Conservation (phyloP, 1,139 yeast species). For the Saccharomyces uvarum region DNA sequence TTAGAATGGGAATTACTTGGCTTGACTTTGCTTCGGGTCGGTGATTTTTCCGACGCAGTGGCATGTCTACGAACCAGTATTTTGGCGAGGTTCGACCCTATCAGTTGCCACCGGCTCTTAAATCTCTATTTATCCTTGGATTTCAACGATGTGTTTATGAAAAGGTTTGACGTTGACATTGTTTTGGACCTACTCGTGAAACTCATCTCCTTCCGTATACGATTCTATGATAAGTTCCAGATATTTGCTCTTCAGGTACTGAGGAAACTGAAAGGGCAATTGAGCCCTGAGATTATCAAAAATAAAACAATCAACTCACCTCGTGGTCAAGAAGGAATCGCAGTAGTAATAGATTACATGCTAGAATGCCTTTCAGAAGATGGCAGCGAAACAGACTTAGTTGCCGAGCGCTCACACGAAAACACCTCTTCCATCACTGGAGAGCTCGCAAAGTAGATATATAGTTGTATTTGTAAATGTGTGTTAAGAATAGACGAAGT, state of each 20-base stretch:
- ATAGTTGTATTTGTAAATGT: not conserved
- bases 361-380: constrained; percentile 12
- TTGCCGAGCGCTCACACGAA: not conserved
- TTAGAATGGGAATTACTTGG: constrained; percentile 92
- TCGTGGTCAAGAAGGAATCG: constrained; percentile 16
- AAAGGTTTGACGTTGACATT: constrained; percentile 23
- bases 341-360: constrained; percentile 15
- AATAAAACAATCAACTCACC: constrained; percentile 30
- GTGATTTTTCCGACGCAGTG: constrained; percentile 69
- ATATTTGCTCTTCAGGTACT: constrained; percentile 24
- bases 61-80: constrained; percentile 69
- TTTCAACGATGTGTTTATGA: constrained; percentile 14
- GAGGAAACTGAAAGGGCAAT: constrained; percentile 21
- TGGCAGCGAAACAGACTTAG: not conserved
- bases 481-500: not conserved
- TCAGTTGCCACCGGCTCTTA: constrained; percentile 36
- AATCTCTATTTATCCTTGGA: constrained; percentile 22
- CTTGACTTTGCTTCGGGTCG: constrained; percentile 64
- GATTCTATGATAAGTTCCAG: constrained; percentile 33
- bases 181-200: constrained; percentile 26
- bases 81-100: constrained; percentile 60
- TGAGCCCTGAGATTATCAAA: constrained; percentile 30
- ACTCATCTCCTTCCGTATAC: constrained; percentile 29
- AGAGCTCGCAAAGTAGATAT: not conserved
- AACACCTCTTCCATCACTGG: not conserved